Evolutionary conservation across 164 flowering plant species (phyloP).

Genomic region (Aristolochia fimbriata): DNA sequence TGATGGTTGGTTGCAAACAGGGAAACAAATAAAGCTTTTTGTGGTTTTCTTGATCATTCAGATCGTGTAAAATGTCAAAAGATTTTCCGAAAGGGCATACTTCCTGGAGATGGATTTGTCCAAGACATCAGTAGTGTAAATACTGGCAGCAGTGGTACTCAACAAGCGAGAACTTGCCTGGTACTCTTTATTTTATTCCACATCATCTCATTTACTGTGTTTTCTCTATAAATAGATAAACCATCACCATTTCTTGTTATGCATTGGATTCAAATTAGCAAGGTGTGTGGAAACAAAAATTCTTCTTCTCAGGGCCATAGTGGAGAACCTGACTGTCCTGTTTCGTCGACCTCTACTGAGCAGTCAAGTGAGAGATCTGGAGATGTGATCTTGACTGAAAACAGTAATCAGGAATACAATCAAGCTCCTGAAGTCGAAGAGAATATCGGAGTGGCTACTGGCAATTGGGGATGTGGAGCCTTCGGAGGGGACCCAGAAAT

Average conservation of each 20-base stretch:
- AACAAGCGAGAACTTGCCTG: too few relatives aligned
- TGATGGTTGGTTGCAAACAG: constrained; percentile 20
- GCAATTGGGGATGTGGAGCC: constrained; percentile 99
- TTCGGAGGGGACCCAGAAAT: constrained; percentile 92
- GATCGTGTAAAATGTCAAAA: constrained; percentile 23
- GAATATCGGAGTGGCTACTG: constrained; percentile 67
- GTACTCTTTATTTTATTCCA: too few relatives aligned
- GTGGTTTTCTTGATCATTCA: constrained; percentile 61
- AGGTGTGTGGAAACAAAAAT: background rate
- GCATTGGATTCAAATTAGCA: too few relatives aligned
- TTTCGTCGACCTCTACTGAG: constrained; percentile 13
- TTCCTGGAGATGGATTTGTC: constrained; percentile 5
- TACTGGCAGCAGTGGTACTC: too few relatives aligned
- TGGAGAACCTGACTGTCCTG: constrained; percentile 11
- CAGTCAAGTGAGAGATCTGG: constrained; percentile 13
- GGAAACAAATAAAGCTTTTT: constrained; percentile 86
- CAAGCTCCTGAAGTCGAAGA: constrained; percentile 16
- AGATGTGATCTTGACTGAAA: constrained; percentile 6
- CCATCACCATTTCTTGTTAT: too few relatives aligned
- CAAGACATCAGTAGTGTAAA: too few relatives aligned
- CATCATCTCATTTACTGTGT: too few relatives aligned
- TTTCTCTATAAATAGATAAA: too few relatives aligned
- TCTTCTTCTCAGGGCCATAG: background rate
- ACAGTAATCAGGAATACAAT: constrained; percentile 4
- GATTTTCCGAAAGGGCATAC: constrained; percentile 15